phyloP scores from a whole-genome alignment of 1,139 yeast species.

The Pichia sp. region DNA sequence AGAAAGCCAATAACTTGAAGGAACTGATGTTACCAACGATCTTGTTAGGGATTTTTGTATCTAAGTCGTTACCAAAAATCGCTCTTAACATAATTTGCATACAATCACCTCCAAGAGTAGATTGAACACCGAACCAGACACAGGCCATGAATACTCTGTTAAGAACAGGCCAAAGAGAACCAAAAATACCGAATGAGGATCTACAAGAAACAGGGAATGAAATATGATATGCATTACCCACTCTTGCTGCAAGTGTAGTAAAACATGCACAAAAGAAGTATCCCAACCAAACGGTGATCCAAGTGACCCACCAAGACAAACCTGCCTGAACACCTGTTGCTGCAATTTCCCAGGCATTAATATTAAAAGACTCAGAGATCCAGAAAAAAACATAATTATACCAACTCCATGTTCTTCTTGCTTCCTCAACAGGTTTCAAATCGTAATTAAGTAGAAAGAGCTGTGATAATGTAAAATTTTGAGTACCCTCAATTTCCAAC shows the following conservation, averaged over 20 bases:
- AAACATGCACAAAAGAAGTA: slow-evolving; percentile 41
- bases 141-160: slow-evolving; percentile 79
- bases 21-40: slow-evolving; percentile 21
- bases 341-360: slow-evolving; percentile 88
- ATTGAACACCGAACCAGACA: slow-evolving; percentile 81
- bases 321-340: slow-evolving; percentile 72
- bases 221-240: slow-evolving; percentile 67
- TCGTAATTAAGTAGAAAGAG: slow-evolving; percentile 28
- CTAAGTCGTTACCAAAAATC: slow-evolving; percentile 55
- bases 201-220: slow-evolving; percentile 74
- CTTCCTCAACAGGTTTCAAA: slow-evolving; percentile 51
- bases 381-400: slow-evolving; percentile 70
- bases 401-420: slow-evolving; percentile 74
- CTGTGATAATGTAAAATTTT: slow-evolving; percentile 35
- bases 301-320: slow-evolving; percentile 82
- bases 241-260: slow-evolving; percentile 56
- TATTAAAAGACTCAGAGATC: slow-evolving; percentile 82
- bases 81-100: slow-evolving; percentile 63
- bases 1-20: slow-evolving; percentile 58
- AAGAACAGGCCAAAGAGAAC: slow-evolving; percentile 71
- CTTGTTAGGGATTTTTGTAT: slow-evolving; percentile 26
- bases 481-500: slow-evolving; percentile 28
- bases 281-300: slow-evolving; percentile 76
- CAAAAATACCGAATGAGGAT: slow-evolving; percentile 69
- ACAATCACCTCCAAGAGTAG: slow-evolving; percentile 78